Percentiles rank a stretch among this genome's conserved stretches.
Evolutionary conservation across 768 basidiomycete genomes (phyloP).

Genomic region (Suillus subalutaceus): DNA sequence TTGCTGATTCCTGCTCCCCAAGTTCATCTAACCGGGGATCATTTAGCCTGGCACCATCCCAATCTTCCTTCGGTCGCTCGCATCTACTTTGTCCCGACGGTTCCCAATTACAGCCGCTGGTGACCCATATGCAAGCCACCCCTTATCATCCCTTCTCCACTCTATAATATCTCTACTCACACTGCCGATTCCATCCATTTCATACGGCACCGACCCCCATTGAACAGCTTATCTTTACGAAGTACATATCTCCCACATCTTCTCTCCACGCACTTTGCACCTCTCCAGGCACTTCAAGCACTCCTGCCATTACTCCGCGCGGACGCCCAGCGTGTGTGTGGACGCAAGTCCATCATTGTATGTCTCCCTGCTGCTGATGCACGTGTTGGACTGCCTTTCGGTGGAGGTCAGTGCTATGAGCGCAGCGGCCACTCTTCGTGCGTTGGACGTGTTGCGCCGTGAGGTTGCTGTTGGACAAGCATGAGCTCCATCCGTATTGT

Average conservation of each 20-base stretch:
- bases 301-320: constrained; percentile 77
- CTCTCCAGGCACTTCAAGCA: constrained; percentile 75
- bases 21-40: constrained; percentile 14
- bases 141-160: constrained; percentile 72
- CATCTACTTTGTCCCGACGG: constrained; percentile 76
- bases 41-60: constrained; percentile 69
- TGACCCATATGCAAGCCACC: constrained; percentile 76
- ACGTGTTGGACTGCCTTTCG: constrained; percentile 74
- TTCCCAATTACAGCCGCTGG: constrained; percentile 81
- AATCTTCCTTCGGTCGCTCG: constrained; percentile 79
- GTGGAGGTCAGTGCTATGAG: constrained; percentile 71
- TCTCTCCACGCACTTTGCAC: constrained; percentile 73
- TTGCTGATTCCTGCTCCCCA: not conserved
- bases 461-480: constrained; percentile 70
- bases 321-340: constrained; percentile 56
- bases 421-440: constrained; percentile 72
- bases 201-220: constrained; percentile 56
- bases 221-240: constrained; percentile 67
- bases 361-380: constrained; percentile 76
- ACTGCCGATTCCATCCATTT: constrained; percentile 45
- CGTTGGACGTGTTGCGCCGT: constrained; percentile 70
- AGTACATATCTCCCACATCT: constrained; percentile 71
- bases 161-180: constrained; percentile 79
- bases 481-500: constrained; percentile 59
- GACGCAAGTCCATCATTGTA: constrained; percentile 55